Conservation (phyloP, 352 stramenopile species). For the Phytophthora kernoviae region DNA sequence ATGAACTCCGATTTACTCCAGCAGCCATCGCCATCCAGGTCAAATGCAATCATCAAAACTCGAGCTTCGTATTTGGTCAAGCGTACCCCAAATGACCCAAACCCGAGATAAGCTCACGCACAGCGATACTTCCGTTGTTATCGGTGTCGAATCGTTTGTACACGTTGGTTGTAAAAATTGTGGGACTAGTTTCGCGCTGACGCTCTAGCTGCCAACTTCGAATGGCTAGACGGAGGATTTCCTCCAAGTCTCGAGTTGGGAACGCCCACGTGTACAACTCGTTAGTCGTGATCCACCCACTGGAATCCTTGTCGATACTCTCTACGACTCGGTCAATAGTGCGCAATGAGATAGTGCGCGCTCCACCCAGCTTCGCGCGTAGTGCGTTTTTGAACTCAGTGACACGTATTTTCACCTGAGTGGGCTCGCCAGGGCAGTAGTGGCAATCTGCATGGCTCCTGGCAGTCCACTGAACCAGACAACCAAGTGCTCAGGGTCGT, state of each 20-base stretch:
- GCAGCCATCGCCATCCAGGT: conserved; percentile 55
- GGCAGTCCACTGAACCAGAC: conserved; percentile 57
- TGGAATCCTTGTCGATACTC: conserved; percentile 60
- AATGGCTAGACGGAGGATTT: conserved; percentile 48
- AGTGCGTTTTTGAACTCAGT: conserved; percentile 66
- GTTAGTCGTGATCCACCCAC: conserved; percentile 68
- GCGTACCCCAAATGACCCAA: conserved; percentile 42
- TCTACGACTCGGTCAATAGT: conserved; percentile 45
- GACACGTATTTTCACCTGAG: conserved; percentile 54
- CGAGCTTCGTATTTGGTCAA: conserved; percentile 49
- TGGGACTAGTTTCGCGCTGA: conserved; percentile 3
- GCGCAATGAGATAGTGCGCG: conserved; percentile 14
- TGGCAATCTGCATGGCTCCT: conserved; percentile 29
- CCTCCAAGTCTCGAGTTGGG: conserved; percentile 65
- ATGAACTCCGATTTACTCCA: conserved; percentile 60
- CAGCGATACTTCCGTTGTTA: conserved; percentile 59
- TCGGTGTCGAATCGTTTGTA: conserved; percentile 64
- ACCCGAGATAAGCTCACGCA: conserved; percentile 55
- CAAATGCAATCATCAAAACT: conserved; percentile 57
- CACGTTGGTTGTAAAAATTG: conserved; percentile 36
- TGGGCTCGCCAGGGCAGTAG: neutral
- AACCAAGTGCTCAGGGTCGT: conserved; percentile 27
- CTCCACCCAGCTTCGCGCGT: conserved; percentile 18
- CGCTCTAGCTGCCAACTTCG: conserved; percentile 36
- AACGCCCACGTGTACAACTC: conserved; percentile 61